A percentile compares a stretch with the other conserved stretches of the same genome.
Conservation (phyloP, 2,329 filamentous ascomycete species). For the Drechslerella coelobrocha region DNA sequence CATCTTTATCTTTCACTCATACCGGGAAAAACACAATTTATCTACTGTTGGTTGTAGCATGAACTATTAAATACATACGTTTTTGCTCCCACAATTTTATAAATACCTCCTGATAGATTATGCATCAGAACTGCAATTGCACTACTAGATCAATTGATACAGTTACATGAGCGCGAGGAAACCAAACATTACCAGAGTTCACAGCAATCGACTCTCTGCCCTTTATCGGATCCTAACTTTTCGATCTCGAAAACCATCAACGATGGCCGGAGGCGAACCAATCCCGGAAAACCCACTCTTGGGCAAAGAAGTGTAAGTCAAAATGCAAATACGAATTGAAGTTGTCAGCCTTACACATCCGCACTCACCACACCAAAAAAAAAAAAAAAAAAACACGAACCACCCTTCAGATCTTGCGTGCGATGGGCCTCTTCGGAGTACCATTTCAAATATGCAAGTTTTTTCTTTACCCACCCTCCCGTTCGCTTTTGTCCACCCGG, state of each 20-base stretch:
- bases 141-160: no score
- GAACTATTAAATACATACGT: no score
- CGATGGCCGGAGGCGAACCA: constrained; percentile 43
- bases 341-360: background rate
- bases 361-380: no score
- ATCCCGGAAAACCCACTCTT: constrained; percentile 44
- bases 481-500: constrained; percentile 24
- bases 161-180: background rate
- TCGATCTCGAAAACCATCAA: constrained; percentile 2
- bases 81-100: no score
- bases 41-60: no score
- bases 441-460: no score
- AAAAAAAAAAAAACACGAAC: no score
- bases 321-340: background rate
- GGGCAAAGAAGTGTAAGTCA: constrained; percentile 35
- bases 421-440: no score
- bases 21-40: background rate
- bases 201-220: constrained; percentile 12
- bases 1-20: background rate
- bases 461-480: no score
- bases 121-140: no score
- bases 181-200: background rate
- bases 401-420: background rate
- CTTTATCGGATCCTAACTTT: constrained; percentile 19
- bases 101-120: no score